A percentile compares a stretch with the other conserved stretches of the same genome.
Conservation (phyloP, 179 eudicot species). For the Carnegiea gigantea region DNA sequence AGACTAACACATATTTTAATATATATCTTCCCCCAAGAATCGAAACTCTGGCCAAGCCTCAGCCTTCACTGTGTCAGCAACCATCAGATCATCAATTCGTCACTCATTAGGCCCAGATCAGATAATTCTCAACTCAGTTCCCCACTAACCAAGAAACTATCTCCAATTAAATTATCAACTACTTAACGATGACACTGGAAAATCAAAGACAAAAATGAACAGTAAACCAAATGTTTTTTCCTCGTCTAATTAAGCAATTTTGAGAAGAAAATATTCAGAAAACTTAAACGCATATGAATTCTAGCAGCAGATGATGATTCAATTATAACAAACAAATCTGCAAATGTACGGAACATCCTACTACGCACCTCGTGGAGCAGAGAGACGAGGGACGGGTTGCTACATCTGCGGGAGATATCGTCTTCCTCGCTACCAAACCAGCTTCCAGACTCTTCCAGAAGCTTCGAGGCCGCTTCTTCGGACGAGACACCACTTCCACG, state of each 20-base stretch:
- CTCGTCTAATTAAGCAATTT: background rate
- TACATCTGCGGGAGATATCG: constrained; percentile 24
- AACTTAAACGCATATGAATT: background rate
- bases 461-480: constrained; percentile 12
- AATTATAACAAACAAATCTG: background rate
- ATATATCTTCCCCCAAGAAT: constrained; percentile 9
- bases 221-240: background rate
- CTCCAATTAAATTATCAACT: too few species aligned
- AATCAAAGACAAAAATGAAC: background rate
- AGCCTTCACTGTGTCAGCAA: constrained; percentile 31
- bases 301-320: too few species aligned
- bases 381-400: constrained; percentile 37
- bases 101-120: constrained; percentile 21
- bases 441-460: constrained; percentile 34
- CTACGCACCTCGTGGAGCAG: constrained; percentile 42
- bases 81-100: constrained; percentile 36
- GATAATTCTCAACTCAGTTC: background rate
- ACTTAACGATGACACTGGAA: background rate
- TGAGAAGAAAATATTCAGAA: background rate
- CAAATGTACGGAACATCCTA: constrained; percentile 15
- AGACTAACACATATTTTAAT: constrained; percentile 7
- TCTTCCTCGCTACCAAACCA: constrained; percentile 31
- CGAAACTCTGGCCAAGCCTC: background rate
- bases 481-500: constrained; percentile 33
- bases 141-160: background rate